phyloP scores from a whole-genome alignment of 805 yeast species.

The Yarrowia sp. region DNA sequence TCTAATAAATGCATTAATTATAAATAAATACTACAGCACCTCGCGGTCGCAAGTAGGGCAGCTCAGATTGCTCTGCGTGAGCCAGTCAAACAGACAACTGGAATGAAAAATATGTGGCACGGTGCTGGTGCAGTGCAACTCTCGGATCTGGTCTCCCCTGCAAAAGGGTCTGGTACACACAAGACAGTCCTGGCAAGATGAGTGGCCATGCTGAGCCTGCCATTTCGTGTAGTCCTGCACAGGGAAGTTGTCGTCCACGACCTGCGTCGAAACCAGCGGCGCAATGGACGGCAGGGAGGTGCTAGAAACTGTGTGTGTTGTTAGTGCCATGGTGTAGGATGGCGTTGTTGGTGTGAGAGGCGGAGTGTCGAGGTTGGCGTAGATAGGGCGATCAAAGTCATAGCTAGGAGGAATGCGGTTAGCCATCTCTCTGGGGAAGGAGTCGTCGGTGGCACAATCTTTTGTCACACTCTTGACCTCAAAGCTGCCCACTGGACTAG shows the following conservation, averaged over 20 bases:
- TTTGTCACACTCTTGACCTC: background rate
- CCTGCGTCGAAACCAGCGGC: slow-evolving; percentile 4
- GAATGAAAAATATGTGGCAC: background rate
- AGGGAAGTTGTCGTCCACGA: slow-evolving; percentile 7
- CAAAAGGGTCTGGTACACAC: background rate
- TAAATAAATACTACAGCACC: background rate
- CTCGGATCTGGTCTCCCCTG: background rate
- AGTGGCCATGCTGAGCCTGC: background rate
- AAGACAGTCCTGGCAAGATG: background rate
- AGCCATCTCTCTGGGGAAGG: background rate
- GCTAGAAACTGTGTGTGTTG: background rate
- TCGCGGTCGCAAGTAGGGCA: background rate
- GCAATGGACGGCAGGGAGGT: background rate
- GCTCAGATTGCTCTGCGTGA: background rate
- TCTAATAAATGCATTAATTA: too few relatives aligned
- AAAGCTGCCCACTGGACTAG: background rate
- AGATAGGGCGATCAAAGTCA: background rate
- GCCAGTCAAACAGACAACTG: background rate
- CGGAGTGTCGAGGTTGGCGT: background rate
- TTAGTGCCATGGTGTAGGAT: background rate
- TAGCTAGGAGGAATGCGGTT: background rate
- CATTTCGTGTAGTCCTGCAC: slow-evolving; percentile 6
- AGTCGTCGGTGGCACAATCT: background rate
- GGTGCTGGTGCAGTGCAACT: background rate
- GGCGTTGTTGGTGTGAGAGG: background rate